Conservation (phyloP, 2,329 filamentous ascomycete genomes). For the Lasiodiplodia sp. region DNA sequence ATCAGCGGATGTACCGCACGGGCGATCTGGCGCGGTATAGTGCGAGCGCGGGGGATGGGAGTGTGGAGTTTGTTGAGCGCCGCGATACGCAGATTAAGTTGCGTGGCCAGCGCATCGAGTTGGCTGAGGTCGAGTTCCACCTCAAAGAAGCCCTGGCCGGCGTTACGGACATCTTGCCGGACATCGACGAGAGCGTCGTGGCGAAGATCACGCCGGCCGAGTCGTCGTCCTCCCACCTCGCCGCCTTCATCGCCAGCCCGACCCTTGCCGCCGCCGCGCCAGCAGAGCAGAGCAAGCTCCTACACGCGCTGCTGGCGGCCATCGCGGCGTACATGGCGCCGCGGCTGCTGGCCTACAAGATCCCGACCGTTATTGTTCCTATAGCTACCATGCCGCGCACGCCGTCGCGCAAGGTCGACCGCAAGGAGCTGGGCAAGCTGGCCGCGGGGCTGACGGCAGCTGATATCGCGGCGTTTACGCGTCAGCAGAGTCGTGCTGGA, state of each 20-base stretch:
- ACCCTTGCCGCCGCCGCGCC: no score
- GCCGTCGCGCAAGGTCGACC: constrained; percentile 76
- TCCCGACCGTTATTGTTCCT: constrained; percentile 77
- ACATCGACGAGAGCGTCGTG: constrained; percentile 24
- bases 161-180: constrained; percentile 54
- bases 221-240: no score
- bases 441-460: neutral
- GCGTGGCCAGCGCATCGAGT: constrained; percentile 79
- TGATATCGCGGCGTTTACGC: neutral
- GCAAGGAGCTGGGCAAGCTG: constrained; percentile 53
- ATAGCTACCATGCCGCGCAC: constrained; percentile 75
- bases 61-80: constrained; percentile 74
- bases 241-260: no score
- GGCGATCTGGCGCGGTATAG: constrained; percentile 79
- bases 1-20: constrained; percentile 79
- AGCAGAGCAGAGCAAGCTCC: neutral
- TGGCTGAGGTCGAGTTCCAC: constrained; percentile 75
- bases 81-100: constrained; percentile 84
- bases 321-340: constrained; percentile 51
- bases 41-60: constrained; percentile 70
- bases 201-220: no score
- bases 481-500: neutral
- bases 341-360: constrained; percentile 76
- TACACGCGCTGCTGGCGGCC: constrained; percentile 58
- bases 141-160: constrained; percentile 63